These are phyloP conservation scores for Kodamaea kakaduensis DNA, from an alignment of 805 yeast genomes.

Conservation along the genomic window DNA sequence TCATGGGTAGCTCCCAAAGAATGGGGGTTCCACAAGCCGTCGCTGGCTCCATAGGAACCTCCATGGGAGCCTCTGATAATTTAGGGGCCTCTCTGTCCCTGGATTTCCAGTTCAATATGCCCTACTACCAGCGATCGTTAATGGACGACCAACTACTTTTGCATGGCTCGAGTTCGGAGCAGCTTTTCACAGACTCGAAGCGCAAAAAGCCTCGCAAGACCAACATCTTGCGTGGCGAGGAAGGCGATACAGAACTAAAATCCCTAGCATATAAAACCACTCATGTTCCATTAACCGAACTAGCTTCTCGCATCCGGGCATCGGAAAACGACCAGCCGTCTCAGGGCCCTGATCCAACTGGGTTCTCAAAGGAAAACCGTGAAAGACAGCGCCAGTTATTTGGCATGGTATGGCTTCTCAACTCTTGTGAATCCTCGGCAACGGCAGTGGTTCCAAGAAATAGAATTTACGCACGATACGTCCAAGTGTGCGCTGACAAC, in stretches of 20 bases:
- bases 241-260: slow-evolving; percentile 35
- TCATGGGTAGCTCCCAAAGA: too few species aligned
- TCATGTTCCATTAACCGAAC: slow-evolving; percentile 36
- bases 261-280: slow-evolving; percentile 33
- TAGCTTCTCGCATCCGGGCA: slow-evolving; percentile 43
- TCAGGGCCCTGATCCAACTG: not conserved
- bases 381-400: slow-evolving; percentile 72
- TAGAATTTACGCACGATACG: slow-evolving; percentile 40
- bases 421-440: slow-evolving; percentile 52
- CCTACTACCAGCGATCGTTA: too few species aligned
- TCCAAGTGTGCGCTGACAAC: slow-evolving; percentile 35
- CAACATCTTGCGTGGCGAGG: slow-evolving; percentile 26
- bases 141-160: too few species aligned
- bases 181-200: slow-evolving; percentile 3
- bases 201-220: slow-evolving; percentile 26
- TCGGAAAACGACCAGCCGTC: slow-evolving; percentile 28
- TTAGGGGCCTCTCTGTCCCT: too few species aligned
- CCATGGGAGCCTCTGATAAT: too few species aligned
- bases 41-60: too few species aligned
- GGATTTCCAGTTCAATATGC: too few species aligned
- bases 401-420: slow-evolving; percentile 77
- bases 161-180: too few species aligned
- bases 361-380: slow-evolving; percentile 17
- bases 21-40: too few species aligned
- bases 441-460: slow-evolving; percentile 43